Base-by-base conservation (phyloP, 2,329 filamentous ascomycete species). In the Huntiella abstrusa region DNA sequence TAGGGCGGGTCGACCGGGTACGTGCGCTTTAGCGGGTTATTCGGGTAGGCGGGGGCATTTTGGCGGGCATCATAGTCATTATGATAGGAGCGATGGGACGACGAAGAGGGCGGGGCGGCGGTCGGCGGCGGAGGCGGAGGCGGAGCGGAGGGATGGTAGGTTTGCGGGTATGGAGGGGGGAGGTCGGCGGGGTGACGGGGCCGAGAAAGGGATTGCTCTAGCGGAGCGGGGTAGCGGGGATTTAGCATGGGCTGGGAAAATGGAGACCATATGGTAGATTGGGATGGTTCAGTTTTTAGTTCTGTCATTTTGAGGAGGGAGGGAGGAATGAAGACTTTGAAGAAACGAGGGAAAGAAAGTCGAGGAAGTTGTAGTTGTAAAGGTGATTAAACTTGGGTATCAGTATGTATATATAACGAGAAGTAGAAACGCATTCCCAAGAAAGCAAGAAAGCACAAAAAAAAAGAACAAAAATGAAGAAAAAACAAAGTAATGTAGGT, bases 231-330 rank as follows among this genome's bases (percentile, higher is more conserved):
- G 51, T 66, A 63, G 52, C 67, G 69, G 52, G 71, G 67, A 52
- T 61, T 41, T 36, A 49, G 63, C 58, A 75, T 63, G 53, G 71
- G 70, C 51, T 73, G 65, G 48, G 69, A 66, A 51, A 76, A 76
- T 62, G 65, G 71, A 54, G 70, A 64, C 72, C 72, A 76, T 54
- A 76, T 60, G 59, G 64, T 67, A 55, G 67, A 64, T 60, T 74
- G 71, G 58, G 67, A 61, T 56, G 70, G 62, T 61, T 76, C 72
- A 58, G 65, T 63, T 67, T 74, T 74, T 64, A 76, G 59, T 59
- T 75, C 72, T 69, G 72, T 70, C 72, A 76, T 75, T 22, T 15
- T n/a, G 17, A 28, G 15, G 16, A 38, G 42, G 19, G 15, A 37
- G 16, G 33, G n/a, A n/a, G 15, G 36, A 5, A 19, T 22, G 39